Evolutionary conservation across 768 basidiomycete species (phyloP), one percentile per base, ranked within the genome.

Genomic region (Polyporus arcularius): DNA sequence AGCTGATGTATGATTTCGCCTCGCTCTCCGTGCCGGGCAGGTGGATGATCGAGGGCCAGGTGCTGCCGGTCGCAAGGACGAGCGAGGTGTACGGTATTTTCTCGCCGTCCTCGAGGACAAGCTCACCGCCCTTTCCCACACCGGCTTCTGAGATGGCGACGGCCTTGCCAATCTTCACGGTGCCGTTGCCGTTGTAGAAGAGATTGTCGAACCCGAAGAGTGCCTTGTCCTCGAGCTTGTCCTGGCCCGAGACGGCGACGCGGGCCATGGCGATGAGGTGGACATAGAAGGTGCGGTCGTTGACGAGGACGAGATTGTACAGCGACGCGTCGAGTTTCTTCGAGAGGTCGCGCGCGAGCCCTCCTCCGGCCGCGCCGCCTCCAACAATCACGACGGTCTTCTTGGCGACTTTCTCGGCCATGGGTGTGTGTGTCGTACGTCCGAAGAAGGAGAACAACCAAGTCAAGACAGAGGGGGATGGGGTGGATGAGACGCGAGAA

Each of bases 31-130:
- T 57, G 9, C 74, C 69, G 0, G 84, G 85, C 51, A 87, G 71
- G 15, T 72, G 70, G 46, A 82, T 47, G 0, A 82, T 81, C 0
- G 82, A 85, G 12, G 69, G 65, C 84, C 84, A 90, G 4, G 63
- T 71, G 42, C 78, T 79, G 1, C 89, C 89, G 2, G 87, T 76
- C 0, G 86, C 80, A 38, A 90, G 71, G 40, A 90, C 78, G 45
- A 91, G 81, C 21, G 80, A 71, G 11, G 79, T 78, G 70, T 84
- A 91, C 8, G 72, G 68, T 12, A 89, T 59, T 18, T 49, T 68
- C 69, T 84, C 78, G 38, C 85, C 85, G 61, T 75, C 66, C 63
- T 75, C 76, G 9, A 90, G 77, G 5, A 79, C 73, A 6, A 90
- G 77, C 21, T 80, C 75, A 0, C 82, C 82, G n/a, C 78, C 77